These are phyloP conservation scores for Sclerotiophoma versabilis DNA, from an alignment of 2,329 filamentous ascomycete species.

Conservation along the genomic window DNA sequence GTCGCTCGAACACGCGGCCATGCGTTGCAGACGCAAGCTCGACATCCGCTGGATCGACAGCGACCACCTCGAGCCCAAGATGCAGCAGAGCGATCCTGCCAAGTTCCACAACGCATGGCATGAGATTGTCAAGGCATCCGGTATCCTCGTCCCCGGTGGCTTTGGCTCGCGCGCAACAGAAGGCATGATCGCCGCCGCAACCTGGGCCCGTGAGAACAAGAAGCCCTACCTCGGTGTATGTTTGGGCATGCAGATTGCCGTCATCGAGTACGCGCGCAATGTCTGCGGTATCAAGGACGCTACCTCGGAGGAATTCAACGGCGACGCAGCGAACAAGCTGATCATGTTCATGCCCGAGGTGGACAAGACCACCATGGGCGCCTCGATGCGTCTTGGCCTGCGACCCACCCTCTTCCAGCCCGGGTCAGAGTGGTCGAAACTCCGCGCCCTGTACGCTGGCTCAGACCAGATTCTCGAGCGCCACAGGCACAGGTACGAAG, in stretches of 20 bases:
- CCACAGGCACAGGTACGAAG: slow-evolving; percentile 89
- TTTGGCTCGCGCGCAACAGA: slow-evolving; percentile 84
- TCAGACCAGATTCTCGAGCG: slow-evolving; percentile 66
- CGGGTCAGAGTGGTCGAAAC: slow-evolving; percentile 77
- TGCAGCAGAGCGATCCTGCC: slow-evolving; percentile 67
- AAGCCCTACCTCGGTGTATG: slow-evolving; percentile 89
- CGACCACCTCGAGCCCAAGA: slow-evolving; percentile 77
- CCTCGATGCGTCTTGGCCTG: slow-evolving; percentile 84
- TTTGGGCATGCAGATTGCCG: slow-evolving; percentile 89
- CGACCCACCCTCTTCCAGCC: slow-evolving; percentile 78
- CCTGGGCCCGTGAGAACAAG: slow-evolving; percentile 83
- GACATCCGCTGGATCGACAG: slow-evolving; percentile 86
- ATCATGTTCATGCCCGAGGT: slow-evolving; percentile 95
- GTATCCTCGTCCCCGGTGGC: slow-evolving; percentile 75
- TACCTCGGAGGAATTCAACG: slow-evolving; percentile 65
- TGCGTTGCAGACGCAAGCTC: slow-evolving; percentile 82
- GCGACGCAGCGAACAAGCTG: slow-evolving; percentile 68
- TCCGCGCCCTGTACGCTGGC: slow-evolving; percentile 75
- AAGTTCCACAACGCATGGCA: slow-evolving; percentile 89
- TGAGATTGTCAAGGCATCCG: slow-evolving; percentile 72
- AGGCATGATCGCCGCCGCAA: slow-evolving; percentile 88
- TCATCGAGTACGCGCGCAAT: slow-evolving; percentile 85
- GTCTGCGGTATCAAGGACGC: slow-evolving; percentile 69
- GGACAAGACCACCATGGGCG: slow-evolving; percentile 77
- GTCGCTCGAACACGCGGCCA: slow-evolving; percentile 87